phyloP scores from a whole-genome alignment of 768 basidiomycete species.

The Suillus ampliporus region DNA sequence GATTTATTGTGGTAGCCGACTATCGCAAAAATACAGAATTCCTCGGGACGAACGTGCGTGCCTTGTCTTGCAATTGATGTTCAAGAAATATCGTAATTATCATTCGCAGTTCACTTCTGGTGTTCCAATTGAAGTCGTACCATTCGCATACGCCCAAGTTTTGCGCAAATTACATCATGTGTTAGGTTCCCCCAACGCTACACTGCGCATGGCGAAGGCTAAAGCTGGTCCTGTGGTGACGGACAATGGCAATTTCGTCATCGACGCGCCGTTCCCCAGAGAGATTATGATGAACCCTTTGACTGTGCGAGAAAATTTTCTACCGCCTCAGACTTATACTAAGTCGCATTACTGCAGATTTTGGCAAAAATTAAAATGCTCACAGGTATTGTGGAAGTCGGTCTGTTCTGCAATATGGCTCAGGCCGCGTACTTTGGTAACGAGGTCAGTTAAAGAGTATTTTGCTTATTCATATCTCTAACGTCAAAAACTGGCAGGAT shows the following conservation, averaged over 20 bases:
- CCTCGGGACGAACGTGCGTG: constrained; percentile 81
- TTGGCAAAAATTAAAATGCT: constrained; percentile 87
- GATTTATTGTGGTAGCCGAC: constrained; percentile 92
- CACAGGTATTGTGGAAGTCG: constrained; percentile 98
- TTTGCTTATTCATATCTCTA: constrained; percentile 1
- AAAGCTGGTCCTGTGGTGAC: constrained; percentile 96
- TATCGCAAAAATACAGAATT: constrained; percentile 89
- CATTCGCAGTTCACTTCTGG: constrained; percentile 75
- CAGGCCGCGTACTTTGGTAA: constrained; percentile 98
- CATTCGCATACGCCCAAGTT: constrained; percentile 93
- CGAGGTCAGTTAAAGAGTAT: constrained; percentile 48
- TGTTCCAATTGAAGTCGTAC: constrained; percentile 95
- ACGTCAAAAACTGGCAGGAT: constrained; percentile 47
- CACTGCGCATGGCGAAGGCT: constrained; percentile 91
- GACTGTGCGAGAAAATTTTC: constrained; percentile 46
- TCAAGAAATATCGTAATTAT: constrained; percentile 7
- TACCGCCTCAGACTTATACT: background rate
- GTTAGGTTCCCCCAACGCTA: constrained; percentile 70
- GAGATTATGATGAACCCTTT: constrained; percentile 71
- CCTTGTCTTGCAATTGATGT: background rate
- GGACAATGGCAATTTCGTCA: constrained; percentile 97
- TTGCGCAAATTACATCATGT: constrained; percentile 67
- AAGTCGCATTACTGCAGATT: constrained; percentile 51
- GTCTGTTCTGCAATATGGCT: constrained; percentile 93
- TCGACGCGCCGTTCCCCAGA: constrained; percentile 89